These are phyloP conservation scores for Mycena latifolia DNA, from an alignment of 768 basidiomycete species.

Conservation along the genomic window DNA sequence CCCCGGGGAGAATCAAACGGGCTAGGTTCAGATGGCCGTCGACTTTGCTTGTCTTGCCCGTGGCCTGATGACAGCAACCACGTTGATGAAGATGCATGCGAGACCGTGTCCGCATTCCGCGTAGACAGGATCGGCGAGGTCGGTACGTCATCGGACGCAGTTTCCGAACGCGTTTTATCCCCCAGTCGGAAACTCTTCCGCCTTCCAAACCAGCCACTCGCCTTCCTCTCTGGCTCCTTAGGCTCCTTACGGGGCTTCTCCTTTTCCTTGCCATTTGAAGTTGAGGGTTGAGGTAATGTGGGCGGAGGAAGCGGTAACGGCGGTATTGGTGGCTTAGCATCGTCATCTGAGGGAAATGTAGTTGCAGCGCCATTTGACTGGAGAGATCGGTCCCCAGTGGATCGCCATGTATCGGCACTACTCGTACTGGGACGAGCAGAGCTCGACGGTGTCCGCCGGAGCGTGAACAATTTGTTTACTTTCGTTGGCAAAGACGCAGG, in stretches of 20 bases:
- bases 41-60: constrained; percentile 33
- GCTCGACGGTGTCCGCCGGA: constrained; percentile 51
- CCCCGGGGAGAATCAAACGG: constrained; percentile 8
- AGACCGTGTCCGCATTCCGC: constrained; percentile 29
- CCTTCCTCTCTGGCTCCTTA: constrained; percentile 51
- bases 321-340: constrained; percentile 25
- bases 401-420: constrained; percentile 43
- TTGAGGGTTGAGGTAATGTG: constrained; percentile 37
- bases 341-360: constrained; percentile 24
- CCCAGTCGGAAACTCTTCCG: constrained; percentile 60
- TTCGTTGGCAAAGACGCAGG: constrained; percentile 23
- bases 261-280: constrained; percentile 48
- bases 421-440: constrained; percentile 36
- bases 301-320: constrained; percentile 41
- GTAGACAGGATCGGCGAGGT: constrained; percentile 26
- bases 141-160: constrained; percentile 29
- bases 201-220: constrained; percentile 63
- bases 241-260: constrained; percentile 44
- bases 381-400: constrained; percentile 43
- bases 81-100: constrained; percentile 32
- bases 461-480: constrained; percentile 43
- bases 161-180: constrained; percentile 45
- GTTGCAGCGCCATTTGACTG: constrained; percentile 31
- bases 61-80: constrained; percentile 37
- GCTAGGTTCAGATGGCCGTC: constrained; percentile 43